Percentiles rank a stretch among this genome's conserved stretches.
Evolutionary conservation across 2,329 filamentous ascomycete genomes (phyloP).

Genomic region (Triangularia verruculosa): DNA sequence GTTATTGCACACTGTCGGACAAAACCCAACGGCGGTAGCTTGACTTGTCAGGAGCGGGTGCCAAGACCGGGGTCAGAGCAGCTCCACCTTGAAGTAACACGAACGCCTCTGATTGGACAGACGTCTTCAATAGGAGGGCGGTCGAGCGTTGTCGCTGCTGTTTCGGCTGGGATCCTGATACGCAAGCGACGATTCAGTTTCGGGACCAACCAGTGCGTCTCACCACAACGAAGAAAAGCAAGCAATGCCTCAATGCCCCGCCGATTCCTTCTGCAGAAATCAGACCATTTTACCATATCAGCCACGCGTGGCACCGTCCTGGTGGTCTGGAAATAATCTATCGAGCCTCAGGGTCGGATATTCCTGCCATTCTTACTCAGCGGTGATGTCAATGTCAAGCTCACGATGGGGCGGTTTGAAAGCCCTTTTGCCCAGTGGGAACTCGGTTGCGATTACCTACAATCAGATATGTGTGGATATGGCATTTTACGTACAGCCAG

Average conservation of each 20-base stretch:
- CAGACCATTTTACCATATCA: slow-evolving; percentile 3
- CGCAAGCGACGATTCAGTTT: slow-evolving; percentile 20
- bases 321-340: neutral
- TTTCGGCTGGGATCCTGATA: slow-evolving; percentile 31
- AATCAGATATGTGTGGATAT: neutral
- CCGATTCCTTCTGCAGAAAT: neutral
- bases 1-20: neutral
- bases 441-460: neutral
- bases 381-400: neutral
- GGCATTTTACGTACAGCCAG: neutral
- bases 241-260: slow-evolving; percentile 16
- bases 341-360: neutral
- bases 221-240: neutral
- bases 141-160: slow-evolving; percentile 23
- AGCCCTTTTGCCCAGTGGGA: neutral
- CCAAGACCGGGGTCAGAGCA: slow-evolving; percentile 12
- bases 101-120: slow-evolving; percentile 19
- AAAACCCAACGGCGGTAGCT: neutral
- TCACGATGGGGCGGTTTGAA: neutral
- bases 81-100: neutral
- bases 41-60: slow-evolving; percentile 8
- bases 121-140: neutral
- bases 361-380: neutral
- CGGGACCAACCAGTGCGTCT: slow-evolving; percentile 11
- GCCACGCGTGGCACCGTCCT: neutral